Percentiles rank a stretch among this genome's conserved stretches.
Conservation (phyloP, 23 red algal genomes). For the Gracilaria domingensis region DNA sequence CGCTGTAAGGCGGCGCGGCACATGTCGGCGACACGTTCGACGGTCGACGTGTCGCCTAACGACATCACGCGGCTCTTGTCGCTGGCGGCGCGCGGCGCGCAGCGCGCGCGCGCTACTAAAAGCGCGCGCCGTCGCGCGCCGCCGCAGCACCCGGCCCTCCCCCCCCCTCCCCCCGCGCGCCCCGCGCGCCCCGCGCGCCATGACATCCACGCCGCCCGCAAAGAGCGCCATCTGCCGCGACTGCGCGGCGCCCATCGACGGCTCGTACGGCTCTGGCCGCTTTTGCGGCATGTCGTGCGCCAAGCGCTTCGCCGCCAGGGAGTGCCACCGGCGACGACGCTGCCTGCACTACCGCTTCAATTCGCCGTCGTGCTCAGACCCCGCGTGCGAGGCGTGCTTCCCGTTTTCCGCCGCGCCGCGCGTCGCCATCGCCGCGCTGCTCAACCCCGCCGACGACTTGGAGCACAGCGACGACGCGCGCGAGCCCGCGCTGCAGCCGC, state of each 20-base stretch:
- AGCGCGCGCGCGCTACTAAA: neutral
- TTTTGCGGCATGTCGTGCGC: conserved; percentile 41
- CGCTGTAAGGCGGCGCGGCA: neutral
- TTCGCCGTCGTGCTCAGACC: conserved; percentile 21
- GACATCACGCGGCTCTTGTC: conserved; percentile 16
- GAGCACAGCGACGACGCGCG: neutral
- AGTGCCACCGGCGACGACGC: conserved; percentile 18
- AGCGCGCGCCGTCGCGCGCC: neutral
- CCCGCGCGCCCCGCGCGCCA: neutral
- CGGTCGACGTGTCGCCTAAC: conserved; percentile 16
- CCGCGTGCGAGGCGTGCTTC: conserved; percentile 24
- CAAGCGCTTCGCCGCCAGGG: conserved; percentile 11
- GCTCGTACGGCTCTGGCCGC: conserved; percentile 18
- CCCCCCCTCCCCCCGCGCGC: too few species aligned
- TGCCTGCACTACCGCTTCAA: conserved; percentile 32
- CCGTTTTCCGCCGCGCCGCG: conserved; percentile 36
- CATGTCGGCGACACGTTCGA: neutral
- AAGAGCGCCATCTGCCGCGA: conserved; percentile 8
- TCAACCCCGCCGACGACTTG: conserved; percentile 15
- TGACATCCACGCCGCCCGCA: neutral
- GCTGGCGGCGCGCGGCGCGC: neutral
- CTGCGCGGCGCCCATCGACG: conserved; percentile 12
- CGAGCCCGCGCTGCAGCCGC: neutral
- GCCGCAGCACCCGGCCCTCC: too few species aligned
- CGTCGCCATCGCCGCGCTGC: conserved; percentile 14